A percentile compares a stretch with the other conserved stretches of the same genome.
Evolutionary conservation across 306 rosid genomes (phyloP).

Genomic region (Quercus variabilis): DNA sequence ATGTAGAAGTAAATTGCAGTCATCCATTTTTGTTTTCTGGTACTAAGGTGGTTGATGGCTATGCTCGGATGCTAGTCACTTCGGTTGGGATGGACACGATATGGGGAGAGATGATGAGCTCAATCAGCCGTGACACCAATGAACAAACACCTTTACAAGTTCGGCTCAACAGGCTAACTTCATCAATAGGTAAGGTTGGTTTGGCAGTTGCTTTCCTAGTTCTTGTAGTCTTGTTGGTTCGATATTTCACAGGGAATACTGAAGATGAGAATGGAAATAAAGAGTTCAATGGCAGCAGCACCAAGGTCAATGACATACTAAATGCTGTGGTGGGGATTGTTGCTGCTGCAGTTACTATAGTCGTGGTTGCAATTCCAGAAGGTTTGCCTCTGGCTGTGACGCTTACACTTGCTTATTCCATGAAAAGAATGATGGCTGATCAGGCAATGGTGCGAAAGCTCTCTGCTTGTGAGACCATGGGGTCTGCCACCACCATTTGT

Average conservation of each 20-base stretch:
- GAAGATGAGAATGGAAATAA: slow-evolving; percentile 19
- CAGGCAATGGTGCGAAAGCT: slow-evolving; percentile 41
- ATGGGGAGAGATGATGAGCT: slow-evolving; percentile 27
- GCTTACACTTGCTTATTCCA: slow-evolving; percentile 39
- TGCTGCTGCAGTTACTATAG: slow-evolving; percentile 35
- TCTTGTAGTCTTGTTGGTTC: slow-evolving; percentile 19
- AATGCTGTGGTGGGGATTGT: slow-evolving; percentile 21
- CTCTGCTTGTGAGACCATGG: slow-evolving; percentile 45
- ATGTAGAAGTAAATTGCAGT: slow-evolving; percentile 12
- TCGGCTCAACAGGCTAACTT: slow-evolving; percentile 14
- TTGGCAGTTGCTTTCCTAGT: slow-evolving; percentile 29
- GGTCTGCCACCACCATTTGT: slow-evolving; percentile 38
- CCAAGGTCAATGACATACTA: slow-evolving; percentile 11
- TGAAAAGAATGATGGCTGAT: slow-evolving; percentile 54
- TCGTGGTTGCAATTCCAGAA: slow-evolving; percentile 51
- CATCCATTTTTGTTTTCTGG: slow-evolving; percentile 36
- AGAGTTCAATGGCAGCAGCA: slow-evolving; percentile 14
- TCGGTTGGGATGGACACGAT: slow-evolving; percentile 27
- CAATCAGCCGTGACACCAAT: slow-evolving; percentile 3
- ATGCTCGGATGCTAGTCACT: slow-evolving; percentile 33
- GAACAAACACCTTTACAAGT: slow-evolving; percentile 29
- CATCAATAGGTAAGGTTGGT: slow-evolving; percentile 24
- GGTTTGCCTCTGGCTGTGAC: slow-evolving; percentile 41
- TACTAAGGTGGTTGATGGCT: slow-evolving; percentile 37
- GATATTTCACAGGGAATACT: slow-evolving; percentile 23